These are phyloP conservation scores for Cyclocybe cylindracea DNA, from an alignment of 768 basidiomycete genomes.

Conservation along the genomic window DNA sequence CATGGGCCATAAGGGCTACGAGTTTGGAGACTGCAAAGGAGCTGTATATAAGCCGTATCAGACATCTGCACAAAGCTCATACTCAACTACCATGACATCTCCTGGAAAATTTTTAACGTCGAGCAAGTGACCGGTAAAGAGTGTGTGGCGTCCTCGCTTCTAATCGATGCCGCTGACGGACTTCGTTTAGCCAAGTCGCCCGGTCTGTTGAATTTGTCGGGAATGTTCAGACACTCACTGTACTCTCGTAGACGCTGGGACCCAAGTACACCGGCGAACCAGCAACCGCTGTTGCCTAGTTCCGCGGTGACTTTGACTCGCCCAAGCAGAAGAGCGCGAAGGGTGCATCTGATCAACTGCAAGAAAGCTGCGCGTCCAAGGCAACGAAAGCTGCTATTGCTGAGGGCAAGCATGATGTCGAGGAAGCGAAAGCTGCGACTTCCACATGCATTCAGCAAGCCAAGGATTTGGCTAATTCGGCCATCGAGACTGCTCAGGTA, in stretches of 20 bases:
- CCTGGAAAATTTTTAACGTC: slow-evolving; percentile 38
- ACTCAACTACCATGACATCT: background rate
- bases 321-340: slow-evolving; percentile 5
- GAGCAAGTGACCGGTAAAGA: slow-evolving; percentile 32
- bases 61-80: no score
- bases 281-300: slow-evolving; percentile 34
- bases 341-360: slow-evolving; percentile 38
- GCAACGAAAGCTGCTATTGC: slow-evolving; percentile 52
- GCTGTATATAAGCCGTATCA: background rate
- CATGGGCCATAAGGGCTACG: background rate
- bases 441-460: slow-evolving; percentile 57
- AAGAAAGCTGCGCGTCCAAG: slow-evolving; percentile 29
- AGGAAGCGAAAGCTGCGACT: slow-evolving; percentile 44
- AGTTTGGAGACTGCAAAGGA: background rate
- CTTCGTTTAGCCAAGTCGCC: no score
- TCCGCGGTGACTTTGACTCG: slow-evolving; percentile 24
- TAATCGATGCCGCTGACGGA: slow-evolving; percentile 29
- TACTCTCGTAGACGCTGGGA: slow-evolving; percentile 31
- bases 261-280: slow-evolving; percentile 33
- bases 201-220: no score
- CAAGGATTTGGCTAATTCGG: slow-evolving; percentile 40
- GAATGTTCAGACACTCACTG: no score
- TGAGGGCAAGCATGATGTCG: slow-evolving; percentile 55
- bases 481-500: slow-evolving; percentile 27
- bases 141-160: slow-evolving; percentile 21